Percentiles rank a stretch among this genome's conserved stretches.
phyloP scores from a whole-genome alignment of 257 asterid genomes.

The Ilex aquifolium region DNA sequence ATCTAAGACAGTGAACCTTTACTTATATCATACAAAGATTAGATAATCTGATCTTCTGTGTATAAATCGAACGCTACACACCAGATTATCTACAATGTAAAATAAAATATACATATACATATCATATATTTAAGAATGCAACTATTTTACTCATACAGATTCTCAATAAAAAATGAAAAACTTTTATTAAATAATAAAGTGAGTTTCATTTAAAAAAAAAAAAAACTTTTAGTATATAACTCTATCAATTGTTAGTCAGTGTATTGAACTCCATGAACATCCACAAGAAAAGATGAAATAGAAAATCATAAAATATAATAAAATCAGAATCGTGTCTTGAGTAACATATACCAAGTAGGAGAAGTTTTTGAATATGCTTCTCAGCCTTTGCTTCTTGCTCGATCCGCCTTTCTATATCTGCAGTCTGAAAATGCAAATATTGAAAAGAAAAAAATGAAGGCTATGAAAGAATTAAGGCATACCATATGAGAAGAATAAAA shows the following conservation, averaged over 20 bases:
- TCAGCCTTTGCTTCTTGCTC: constrained; percentile 97
- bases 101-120: too few species aligned
- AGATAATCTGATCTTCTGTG: too few species aligned
- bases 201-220: too few species aligned
- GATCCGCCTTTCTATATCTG: constrained; percentile 90
- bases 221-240: background rate
- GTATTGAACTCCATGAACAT: constrained; percentile 3
- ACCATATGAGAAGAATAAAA: background rate
- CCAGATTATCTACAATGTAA: too few species aligned
- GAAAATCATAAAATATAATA: constrained; percentile 2
- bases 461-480: constrained; percentile 1
- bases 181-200: too few species aligned
- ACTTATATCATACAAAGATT: too few species aligned
- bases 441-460: constrained; percentile 2
- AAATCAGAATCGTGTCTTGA: constrained; percentile 13
- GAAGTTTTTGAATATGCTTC: constrained; percentile 93
- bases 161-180: too few species aligned
- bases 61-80: too few species aligned
- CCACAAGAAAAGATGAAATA: background rate
- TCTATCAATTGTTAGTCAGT: too few species aligned
- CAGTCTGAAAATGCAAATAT: constrained; percentile 53
- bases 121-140: too few species aligned
- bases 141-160: too few species aligned
- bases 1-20: too few species aligned
- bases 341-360: constrained; percentile 66